Percentiles rank a stretch among this genome's conserved stretches.
Evolutionary conservation across 1,284 basidiomycete genomes (phyloP).

Genomic region (Cerioporus squamosus): DNA sequence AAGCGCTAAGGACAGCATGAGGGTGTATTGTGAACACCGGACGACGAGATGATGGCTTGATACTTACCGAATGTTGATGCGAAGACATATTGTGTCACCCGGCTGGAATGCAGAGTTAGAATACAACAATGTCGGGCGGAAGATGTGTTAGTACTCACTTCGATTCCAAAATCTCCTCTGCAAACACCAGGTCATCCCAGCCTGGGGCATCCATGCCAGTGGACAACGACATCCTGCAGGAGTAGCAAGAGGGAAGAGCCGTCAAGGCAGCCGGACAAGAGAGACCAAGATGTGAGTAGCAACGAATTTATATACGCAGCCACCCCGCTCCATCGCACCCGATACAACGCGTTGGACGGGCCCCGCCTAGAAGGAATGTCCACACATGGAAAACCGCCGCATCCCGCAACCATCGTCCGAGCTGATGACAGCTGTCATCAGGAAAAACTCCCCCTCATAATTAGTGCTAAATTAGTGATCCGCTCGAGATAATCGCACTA

Average conservation of each 20-base stretch:
- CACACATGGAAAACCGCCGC: no score
- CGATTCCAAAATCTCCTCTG: not conserved
- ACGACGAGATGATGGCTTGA: not conserved
- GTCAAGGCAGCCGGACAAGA: slow-evolving; percentile 5
- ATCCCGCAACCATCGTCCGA: no score
- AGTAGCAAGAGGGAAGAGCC: not conserved
- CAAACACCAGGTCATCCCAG: not conserved
- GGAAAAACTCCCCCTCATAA: no score
- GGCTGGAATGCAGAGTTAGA: no score
- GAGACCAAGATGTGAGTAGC: not conserved
- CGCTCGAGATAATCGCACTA: no score
- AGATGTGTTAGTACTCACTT: not conserved
- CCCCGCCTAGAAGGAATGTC: no score
- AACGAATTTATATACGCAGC: slow-evolving; percentile 1
- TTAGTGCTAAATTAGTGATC: no score
- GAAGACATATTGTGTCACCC: not conserved
- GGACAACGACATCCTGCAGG: slow-evolving; percentile 7
- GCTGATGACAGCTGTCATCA: no score
- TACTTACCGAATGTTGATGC: not conserved
- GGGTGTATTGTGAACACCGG: not conserved
- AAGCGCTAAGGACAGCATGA: not conserved
- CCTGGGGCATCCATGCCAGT: not conserved
- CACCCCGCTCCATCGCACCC: no score
- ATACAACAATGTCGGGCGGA: no score
- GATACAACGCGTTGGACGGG: no score